Evolutionary conservation across 1,284 basidiomycete species (phyloP).

Genomic region (Trichosporon inkin): DNA sequence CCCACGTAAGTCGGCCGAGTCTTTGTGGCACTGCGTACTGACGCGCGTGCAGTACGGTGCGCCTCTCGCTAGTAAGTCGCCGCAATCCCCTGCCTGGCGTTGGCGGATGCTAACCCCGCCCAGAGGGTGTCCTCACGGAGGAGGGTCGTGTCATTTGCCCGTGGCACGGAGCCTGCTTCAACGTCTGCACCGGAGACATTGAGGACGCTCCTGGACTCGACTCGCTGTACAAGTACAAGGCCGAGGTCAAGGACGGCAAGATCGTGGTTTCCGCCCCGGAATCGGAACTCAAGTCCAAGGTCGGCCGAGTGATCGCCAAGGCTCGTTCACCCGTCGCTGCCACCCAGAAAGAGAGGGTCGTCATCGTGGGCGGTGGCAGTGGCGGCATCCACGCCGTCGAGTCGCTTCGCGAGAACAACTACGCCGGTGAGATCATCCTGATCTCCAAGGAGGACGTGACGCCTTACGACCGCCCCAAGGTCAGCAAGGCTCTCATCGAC

Average conservation of each 20-base stretch:
- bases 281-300: slow-evolving; percentile 66
- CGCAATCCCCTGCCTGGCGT: not conserved
- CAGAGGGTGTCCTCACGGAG: slow-evolving; percentile 77
- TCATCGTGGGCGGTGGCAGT: slow-evolving; percentile 77
- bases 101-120: slow-evolving; percentile 4
- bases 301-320: slow-evolving; percentile 54
- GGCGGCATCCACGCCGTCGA: slow-evolving; percentile 77
- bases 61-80: slow-evolving; percentile 35
- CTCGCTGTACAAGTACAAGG: slow-evolving; percentile 76
- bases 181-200: slow-evolving; percentile 62
- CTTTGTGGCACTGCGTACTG: slow-evolving; percentile 11
- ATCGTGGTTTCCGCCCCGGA: slow-evolving; percentile 74
- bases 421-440: slow-evolving; percentile 70
- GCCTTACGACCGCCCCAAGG: slow-evolving; percentile 80
- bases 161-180: slow-evolving; percentile 93
- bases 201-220: slow-evolving; percentile 88
- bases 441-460: slow-evolving; percentile 73
- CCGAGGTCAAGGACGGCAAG: slow-evolving; percentile 60
- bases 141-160: slow-evolving; percentile 79
- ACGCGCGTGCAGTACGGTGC: slow-evolving; percentile 39
- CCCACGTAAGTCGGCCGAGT: slow-evolving; percentile 56
- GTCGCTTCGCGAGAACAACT: slow-evolving; percentile 79
- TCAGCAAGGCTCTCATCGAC: slow-evolving; percentile 80
- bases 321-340: slow-evolving; percentile 45
- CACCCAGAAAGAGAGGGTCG: slow-evolving; percentile 57